These are phyloP conservation scores for Singerocomus rubriflavus DNA, from an alignment of 1,284 basidiomycete species.

Conservation along the genomic window DNA sequence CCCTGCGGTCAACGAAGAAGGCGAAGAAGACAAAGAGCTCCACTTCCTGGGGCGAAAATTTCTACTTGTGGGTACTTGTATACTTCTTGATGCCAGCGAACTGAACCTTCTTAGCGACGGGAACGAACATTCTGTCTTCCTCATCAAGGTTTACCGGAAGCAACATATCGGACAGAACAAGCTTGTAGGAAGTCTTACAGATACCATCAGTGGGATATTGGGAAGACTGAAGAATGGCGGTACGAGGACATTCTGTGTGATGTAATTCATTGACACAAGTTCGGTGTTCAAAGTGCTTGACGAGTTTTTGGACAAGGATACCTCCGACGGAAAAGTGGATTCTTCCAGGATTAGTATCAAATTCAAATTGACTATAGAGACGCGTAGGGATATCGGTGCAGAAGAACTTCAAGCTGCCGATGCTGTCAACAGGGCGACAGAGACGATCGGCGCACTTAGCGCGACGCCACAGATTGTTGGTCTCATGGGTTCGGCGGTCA, in stretches of 20 bases:
- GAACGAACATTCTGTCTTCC: constrained; percentile 9
- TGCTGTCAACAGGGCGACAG: constrained; percentile 7
- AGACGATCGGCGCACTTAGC: not conserved
- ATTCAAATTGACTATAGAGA: constrained; percentile 8
- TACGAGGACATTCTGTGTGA: not conserved
- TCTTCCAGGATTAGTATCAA: constrained; percentile 12
- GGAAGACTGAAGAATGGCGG: constrained; percentile 18
- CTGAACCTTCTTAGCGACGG: constrained; percentile 16
- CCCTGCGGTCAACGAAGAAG: constrained; percentile 9
- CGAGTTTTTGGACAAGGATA: constrained; percentile 5
- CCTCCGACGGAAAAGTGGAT: not conserved
- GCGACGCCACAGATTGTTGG: not conserved
- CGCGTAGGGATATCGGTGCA: not conserved
- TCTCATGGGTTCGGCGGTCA: not conserved
- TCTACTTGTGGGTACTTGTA: constrained; percentile 21
- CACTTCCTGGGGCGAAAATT: constrained; percentile 13
- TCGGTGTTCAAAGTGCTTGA: constrained; percentile 16
- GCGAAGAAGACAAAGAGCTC: constrained; percentile 9
- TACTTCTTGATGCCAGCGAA: not conserved
- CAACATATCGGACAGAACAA: not conserved
- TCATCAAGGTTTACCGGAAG: constrained; percentile 13
- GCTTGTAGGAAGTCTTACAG: constrained; percentile 12
- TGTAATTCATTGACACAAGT: constrained; percentile 1
- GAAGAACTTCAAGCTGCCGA: constrained; percentile 17
- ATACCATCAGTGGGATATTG: constrained; percentile 11